These are phyloP conservation scores for Solanum clarkiae DNA, from an alignment of 257 asterid species.

Conservation along the genomic window DNA sequence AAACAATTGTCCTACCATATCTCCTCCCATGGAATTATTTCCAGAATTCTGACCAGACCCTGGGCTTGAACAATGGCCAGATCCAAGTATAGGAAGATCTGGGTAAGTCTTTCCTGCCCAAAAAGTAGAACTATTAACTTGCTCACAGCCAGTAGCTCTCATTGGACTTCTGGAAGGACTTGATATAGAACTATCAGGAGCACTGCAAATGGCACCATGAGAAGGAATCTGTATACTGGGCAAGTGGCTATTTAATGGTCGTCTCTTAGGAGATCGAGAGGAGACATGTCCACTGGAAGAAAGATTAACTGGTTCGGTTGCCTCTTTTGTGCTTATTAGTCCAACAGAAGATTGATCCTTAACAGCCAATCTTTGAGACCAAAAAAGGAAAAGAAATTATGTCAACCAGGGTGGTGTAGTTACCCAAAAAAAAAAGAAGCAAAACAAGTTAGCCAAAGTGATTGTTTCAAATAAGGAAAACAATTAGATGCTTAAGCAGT, in stretches of 20 bases:
- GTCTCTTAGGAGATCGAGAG: constrained; percentile 35
- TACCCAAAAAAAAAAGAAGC: not conserved
- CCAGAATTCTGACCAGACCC: constrained; percentile 99
- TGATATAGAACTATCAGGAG: constrained; percentile 92
- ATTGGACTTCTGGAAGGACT: constrained; percentile 94
- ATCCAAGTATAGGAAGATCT: constrained; percentile 67
- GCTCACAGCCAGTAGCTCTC: constrained; percentile 60
- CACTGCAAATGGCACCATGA: constrained; percentile 47
- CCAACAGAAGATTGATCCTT: constrained; percentile 54
- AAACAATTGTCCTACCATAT: constrained; percentile 68
- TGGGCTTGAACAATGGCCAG: constrained; percentile 98
- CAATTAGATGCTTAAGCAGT: not conserved
- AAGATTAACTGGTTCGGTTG: constrained; percentile 49
- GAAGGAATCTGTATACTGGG: constrained; percentile 26
- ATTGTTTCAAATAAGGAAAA: not conserved
- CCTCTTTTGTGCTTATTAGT: constrained; percentile 37
- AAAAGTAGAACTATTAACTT: constrained; percentile 37
- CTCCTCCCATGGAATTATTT: constrained; percentile 97
- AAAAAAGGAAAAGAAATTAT: not conserved
- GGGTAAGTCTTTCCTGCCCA: constrained; percentile 50
- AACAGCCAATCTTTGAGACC: constrained; percentile 21
- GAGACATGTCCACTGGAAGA: constrained; percentile 40
- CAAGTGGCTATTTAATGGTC: constrained; percentile 43
- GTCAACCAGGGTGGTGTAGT: not conserved
- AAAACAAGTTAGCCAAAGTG: not conserved